Conservation (phyloP, 176 grass and related monocot species). For the Chrysopogon serrulatus region DNA sequence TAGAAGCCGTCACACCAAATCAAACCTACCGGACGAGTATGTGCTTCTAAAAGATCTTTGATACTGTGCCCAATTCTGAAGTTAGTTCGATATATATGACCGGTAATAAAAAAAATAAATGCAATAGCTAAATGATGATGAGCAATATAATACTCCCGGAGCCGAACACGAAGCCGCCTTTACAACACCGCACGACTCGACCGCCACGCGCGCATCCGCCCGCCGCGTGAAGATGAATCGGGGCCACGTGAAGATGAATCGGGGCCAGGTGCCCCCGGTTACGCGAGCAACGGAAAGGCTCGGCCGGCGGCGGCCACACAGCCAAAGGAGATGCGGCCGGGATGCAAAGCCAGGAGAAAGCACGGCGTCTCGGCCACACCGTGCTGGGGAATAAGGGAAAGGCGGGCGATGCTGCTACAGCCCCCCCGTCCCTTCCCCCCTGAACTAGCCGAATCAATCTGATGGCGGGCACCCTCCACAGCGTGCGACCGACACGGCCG, state of each 20-base stretch:
- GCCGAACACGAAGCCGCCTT: too few species aligned
- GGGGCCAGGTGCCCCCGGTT: not conserved
- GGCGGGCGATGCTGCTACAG: not conserved
- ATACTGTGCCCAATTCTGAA: too few species aligned
- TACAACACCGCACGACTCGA: not conserved
- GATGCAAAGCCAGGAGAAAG: not conserved
- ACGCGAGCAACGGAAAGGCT: not conserved
- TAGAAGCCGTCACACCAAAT: too few species aligned
- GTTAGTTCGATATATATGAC: too few species aligned
- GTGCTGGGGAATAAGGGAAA: not conserved
- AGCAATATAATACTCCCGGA: too few species aligned
- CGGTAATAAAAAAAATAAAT: too few species aligned
- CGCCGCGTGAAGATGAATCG: not conserved
- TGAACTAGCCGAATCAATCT: not conserved
- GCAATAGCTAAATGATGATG: too few species aligned
- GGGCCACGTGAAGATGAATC: conserved; percentile 27
- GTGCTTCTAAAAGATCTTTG: too few species aligned
- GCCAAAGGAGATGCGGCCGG: not conserved
- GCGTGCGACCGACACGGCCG: not conserved
- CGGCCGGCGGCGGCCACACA: conserved; percentile 11
- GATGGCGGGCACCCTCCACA: not conserved
- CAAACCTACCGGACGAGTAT: too few species aligned
- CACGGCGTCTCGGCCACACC: conserved; percentile 15
- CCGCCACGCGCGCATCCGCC: not conserved
- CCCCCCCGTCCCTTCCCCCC: too few species aligned